A percentile compares a stretch with the other conserved stretches of the same genome.
Conservation (phyloP, 441 rosid genomes). For the Flueggea neowawraea region DNA sequence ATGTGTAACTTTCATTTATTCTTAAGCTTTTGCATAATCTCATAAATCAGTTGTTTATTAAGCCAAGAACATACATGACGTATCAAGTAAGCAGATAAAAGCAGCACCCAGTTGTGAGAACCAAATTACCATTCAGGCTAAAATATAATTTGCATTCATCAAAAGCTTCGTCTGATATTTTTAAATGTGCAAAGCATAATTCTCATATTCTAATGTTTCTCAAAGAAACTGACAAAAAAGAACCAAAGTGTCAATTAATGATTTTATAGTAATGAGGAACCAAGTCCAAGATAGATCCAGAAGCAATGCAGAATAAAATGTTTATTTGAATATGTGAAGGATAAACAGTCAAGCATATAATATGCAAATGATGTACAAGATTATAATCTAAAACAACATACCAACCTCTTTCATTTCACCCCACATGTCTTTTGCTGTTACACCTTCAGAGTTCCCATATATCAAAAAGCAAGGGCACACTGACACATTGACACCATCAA, state of each 20-base stretch:
- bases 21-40: background rate
- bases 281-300: background rate
- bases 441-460: slow-evolving; percentile 60
- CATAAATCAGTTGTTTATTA: no score
- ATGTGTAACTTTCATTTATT: background rate
- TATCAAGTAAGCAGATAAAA: no score
- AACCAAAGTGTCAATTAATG: no score
- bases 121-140: no score
- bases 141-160: no score
- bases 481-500: slow-evolving; percentile 54
- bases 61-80: no score
- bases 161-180: background rate
- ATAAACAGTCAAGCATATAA: no score
- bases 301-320: background rate
- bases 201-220: background rate
- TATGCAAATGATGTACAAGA: background rate
- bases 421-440: slow-evolving; percentile 91
- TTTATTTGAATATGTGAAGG: no score
- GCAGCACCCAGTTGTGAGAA: no score
- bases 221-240: no score
- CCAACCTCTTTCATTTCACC: slow-evolving; percentile 67
- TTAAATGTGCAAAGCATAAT: background rate
- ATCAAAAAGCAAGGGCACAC: slow-evolving; percentile 66
- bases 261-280: background rate
- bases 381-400: background rate